Evolutionary conservation across 345 rosid species (phyloP), one percentile per base, ranked within the genome.

Genomic region (Arabis hirsuta): DNA sequence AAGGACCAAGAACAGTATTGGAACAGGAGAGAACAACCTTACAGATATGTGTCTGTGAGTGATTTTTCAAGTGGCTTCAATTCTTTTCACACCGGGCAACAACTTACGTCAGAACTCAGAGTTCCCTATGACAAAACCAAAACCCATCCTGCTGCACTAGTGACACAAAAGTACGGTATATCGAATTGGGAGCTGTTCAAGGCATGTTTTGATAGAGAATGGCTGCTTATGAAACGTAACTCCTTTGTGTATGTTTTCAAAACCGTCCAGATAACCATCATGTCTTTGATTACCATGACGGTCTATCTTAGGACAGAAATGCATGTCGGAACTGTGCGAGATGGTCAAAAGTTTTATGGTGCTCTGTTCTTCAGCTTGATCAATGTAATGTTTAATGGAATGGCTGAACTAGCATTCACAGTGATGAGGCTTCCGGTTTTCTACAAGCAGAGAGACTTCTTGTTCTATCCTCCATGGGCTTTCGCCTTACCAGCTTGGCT

Each of bases 1-100:
- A 90, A 88, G 58, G 96, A 90, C 74, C 96, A 90, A 74, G 90
- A 85, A 41, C 96, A 86, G 69, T 90, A 88, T 16, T 90, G 93
- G 96, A 83, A 51, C 71, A 81, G 57, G 45, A 79, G 70, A 77
- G 67, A 83, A 9, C 83, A 83, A 61, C 82, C 85, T 64, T 87
- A 84, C 73, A 75, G 57, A 31, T 86, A 76, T 12, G 50, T 86
- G 3, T 79, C 93, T 2, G 91, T 76, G 7, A 42, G 73, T 34
- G 82, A 86, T 9, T 90, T 90, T 20, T 80, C 74, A 6, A 66
- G 39, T 3, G 87, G 84, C 22, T 90, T 74, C 78, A 57, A 61
- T 2, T 84, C 93, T 57, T 90, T 86, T 62, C 83, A 76, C 62
- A 48, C 63, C 2, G 96, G 96, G 8, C 79, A 80, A 26, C 79